A percentile compares a stretch with the other conserved stretches of the same genome.
Evolutionary conservation across 2,329 filamentous ascomycete species (phyloP).

Genomic region (Plenodomus tracheiphilus): DNA sequence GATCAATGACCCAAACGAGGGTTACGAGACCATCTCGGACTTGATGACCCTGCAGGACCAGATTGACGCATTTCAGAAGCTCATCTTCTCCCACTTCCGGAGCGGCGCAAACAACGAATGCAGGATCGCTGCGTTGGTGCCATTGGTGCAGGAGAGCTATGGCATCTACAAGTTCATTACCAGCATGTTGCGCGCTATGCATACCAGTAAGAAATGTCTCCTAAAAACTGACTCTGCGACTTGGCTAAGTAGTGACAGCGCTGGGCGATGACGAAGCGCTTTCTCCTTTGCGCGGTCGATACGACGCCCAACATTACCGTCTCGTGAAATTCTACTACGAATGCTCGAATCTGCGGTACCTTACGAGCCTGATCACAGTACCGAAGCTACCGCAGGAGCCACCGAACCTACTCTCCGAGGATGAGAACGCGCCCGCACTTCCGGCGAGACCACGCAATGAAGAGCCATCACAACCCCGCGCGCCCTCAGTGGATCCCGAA

Average conservation of each 20-base stretch:
- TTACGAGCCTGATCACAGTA: conserved; percentile 94
- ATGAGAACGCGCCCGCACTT: conserved; percentile 77
- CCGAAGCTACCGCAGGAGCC: conserved; percentile 94
- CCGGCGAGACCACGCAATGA: conserved; percentile 74
- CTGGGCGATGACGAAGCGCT: conserved; percentile 93
- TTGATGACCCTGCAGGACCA: conserved; percentile 96
- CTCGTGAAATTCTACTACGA: conserved; percentile 99
- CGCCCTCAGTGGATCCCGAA: conserved; percentile 78
- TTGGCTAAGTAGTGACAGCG: conserved; percentile 53
- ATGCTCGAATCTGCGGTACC: conserved; percentile 94
- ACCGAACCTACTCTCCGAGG: conserved; percentile 83
- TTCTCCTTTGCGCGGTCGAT: conserved; percentile 82
- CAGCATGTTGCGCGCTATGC: conserved; percentile 98
- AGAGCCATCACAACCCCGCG: conserved; percentile 65
- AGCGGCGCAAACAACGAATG: conserved; percentile 93
- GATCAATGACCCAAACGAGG: conserved; percentile 98
- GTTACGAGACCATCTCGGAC: conserved; percentile 93
- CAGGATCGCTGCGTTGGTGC: conserved; percentile 89
- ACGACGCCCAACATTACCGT: conserved; percentile 94
- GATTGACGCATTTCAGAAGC: conserved; percentile 97
- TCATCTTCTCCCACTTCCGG: conserved; percentile 96
- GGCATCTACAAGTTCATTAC: conserved; percentile 99
- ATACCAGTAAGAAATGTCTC: conserved; percentile 68
- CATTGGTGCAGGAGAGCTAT: conserved; percentile 95
- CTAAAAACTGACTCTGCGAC: not conserved